Conservation (phyloP, 495 filamentous ascomycete genomes). For the Xylaria acuta region DNA sequence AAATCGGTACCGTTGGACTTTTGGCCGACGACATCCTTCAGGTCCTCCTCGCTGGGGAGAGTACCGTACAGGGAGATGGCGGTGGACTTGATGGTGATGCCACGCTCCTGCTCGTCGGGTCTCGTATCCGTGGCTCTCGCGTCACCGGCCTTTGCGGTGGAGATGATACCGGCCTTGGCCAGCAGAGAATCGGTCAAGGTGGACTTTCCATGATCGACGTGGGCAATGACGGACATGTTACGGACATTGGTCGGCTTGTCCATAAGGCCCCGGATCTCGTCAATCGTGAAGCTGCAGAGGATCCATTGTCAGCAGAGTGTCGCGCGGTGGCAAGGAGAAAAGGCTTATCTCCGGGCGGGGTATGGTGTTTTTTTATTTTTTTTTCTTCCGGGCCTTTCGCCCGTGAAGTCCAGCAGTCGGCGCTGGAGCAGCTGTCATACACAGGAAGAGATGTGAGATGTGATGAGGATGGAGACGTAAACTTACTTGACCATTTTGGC, state of each 20-base stretch:
- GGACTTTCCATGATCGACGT: constrained; percentile 99
- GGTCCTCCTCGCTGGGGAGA: constrained; percentile 79
- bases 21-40: constrained; percentile 91
- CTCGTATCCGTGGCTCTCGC: constrained; percentile 96
- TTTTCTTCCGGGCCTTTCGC: constrained; percentile 21
- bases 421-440: neutral
- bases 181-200: constrained; percentile 99
- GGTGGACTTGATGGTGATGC: constrained; percentile 99
- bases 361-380: constrained; percentile 23
- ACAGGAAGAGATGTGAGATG: constrained; percentile 9
- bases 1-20: constrained; percentile 87
- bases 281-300: constrained; percentile 89
- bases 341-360: constrained; percentile 56
- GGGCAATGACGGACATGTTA: constrained; percentile 99
- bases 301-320: constrained; percentile 39
- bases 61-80: constrained; percentile 97
- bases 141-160: constrained; percentile 95
- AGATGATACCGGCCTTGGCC: constrained; percentile 99
- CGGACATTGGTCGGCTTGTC: constrained; percentile 98
- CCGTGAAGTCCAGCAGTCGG: neutral
- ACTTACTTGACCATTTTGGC: constrained; percentile 99
- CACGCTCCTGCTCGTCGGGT: constrained; percentile 96
- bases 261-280: constrained; percentile 97
- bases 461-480: constrained; percentile 14
- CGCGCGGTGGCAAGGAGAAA: constrained; percentile 14